Conservation (phyloP, 2,329 filamentous ascomycete genomes). For the Onygena corvina region DNA sequence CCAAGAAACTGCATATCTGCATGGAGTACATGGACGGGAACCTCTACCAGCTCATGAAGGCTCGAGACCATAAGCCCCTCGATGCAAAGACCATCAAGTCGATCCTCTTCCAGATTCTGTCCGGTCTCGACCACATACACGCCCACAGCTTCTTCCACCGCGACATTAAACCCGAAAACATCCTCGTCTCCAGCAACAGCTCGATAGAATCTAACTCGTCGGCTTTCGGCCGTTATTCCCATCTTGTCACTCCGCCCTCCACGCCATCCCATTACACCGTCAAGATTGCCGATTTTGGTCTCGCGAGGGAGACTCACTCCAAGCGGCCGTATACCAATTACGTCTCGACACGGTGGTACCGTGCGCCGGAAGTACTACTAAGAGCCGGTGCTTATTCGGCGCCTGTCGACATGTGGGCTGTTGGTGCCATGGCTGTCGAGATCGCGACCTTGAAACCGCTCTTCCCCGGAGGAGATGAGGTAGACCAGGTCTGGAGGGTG, state of each 20-base stretch:
- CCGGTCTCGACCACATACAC: conserved; percentile 92
- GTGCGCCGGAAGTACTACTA: conserved; percentile 83
- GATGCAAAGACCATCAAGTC: conserved; percentile 91
- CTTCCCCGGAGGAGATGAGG: conserved; percentile 95
- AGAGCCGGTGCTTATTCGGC: conserved; percentile 94
- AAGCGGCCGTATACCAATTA: conserved; percentile 96
- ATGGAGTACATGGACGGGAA: conserved; percentile 99
- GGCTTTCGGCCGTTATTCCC: conserved; percentile 84
- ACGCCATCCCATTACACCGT: conserved; percentile 90
- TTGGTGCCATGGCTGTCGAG: conserved; percentile 97
- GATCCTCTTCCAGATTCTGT: conserved; percentile 93
- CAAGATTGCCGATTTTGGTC: conserved; percentile 95
- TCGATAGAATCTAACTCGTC: conserved; percentile 59
- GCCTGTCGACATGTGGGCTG: conserved; percentile 95
- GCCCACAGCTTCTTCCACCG: conserved; percentile 96
- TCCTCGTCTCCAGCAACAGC: conserved; percentile 83
- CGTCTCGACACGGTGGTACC: conserved; percentile 92
- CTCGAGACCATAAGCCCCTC: conserved; percentile 84
- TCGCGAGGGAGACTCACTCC: conserved; percentile 94
- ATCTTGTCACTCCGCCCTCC: conserved; percentile 84
- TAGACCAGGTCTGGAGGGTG: conserved; percentile 96
- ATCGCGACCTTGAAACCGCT: conserved; percentile 91
- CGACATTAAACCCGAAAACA: conserved; percentile 98
- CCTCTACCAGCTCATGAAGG: conserved; percentile 97
- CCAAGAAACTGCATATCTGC: conserved; percentile 88